phyloP scores from a whole-genome alignment of 768 basidiomycete species.

The Hygrophorus russula region DNA sequence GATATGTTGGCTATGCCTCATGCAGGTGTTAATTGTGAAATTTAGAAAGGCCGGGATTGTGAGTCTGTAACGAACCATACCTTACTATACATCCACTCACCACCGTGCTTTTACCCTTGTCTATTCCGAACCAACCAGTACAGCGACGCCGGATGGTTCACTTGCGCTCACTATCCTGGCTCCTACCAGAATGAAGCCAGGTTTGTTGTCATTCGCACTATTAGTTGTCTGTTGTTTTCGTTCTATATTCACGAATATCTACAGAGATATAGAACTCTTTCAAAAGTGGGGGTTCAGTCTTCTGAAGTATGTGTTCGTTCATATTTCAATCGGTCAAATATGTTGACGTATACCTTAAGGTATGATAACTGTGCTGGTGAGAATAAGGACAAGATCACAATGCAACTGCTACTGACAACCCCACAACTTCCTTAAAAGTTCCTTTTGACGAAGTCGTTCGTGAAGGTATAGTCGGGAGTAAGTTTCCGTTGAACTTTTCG shows the following conservation, averaged over 20 bases:
- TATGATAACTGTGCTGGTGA: conserved; percentile 48
- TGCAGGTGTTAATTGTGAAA: neutral
- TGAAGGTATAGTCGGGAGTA: conserved; percentile 40
- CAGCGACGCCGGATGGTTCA: conserved; percentile 60
- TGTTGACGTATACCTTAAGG: conserved; percentile 16
- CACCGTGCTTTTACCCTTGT: neutral
- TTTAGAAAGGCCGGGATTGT: conserved; percentile 53
- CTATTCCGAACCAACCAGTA: conserved; percentile 26
- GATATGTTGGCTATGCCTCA: too few species aligned
- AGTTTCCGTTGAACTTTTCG: conserved; percentile 15
- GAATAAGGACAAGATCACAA: neutral
- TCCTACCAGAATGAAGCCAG: conserved; percentile 53
- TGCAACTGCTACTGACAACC: neutral
- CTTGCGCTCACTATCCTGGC: conserved; percentile 53
- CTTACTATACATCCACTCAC: neutral
- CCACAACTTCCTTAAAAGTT: conserved; percentile 23
- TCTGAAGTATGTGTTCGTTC: conserved; percentile 34
- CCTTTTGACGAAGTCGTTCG: conserved; percentile 48
- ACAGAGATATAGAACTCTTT: conserved; percentile 46
- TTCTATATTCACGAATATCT: neutral
- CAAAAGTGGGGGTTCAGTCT: conserved; percentile 58
- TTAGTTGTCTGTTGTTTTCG: neutral
- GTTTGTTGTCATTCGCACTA: conserved; percentile 13
- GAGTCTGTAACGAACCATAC: conserved; percentile 10
- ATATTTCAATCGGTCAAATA: neutral